Conservation (phyloP, 768 basidiomycete species). For the Tylopilus plumbeoviolaceoides region DNA sequence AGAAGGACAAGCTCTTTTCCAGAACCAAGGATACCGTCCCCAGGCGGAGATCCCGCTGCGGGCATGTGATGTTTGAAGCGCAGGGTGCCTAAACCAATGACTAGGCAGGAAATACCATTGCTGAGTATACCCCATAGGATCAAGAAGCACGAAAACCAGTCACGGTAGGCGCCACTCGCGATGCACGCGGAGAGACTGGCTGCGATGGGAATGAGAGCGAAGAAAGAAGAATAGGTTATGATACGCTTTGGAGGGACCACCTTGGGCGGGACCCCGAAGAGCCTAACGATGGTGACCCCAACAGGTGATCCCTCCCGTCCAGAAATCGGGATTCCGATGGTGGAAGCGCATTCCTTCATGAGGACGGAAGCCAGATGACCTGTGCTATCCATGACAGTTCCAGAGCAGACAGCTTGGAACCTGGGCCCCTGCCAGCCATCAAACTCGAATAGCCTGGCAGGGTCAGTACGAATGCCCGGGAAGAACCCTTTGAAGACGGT, state of each 20-base stretch:
- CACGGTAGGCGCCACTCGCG: not conserved
- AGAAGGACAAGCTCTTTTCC: not conserved
- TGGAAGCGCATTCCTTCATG: not conserved
- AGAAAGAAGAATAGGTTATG: not conserved
- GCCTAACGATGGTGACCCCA: not conserved
- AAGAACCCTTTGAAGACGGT: not conserved
- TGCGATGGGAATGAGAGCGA: not conserved
- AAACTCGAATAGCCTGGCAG: not conserved
- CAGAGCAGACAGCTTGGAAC: not conserved
- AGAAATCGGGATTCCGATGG: not conserved
- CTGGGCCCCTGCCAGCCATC: not conserved
- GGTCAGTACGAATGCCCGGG: not conserved
- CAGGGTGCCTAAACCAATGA: not conserved
- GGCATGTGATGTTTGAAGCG: not conserved
- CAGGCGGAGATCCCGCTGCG: not conserved
- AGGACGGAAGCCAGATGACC: not conserved
- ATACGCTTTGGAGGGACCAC: not conserved
- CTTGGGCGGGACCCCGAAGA: not conserved
- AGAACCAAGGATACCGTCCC: not conserved
- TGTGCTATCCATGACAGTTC: not conserved
- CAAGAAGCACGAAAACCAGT: not conserved
- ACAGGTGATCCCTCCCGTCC: not conserved
- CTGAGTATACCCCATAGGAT: not conserved
- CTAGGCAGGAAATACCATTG: not conserved
- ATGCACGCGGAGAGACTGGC: not conserved